phyloP scores from a whole-genome alignment of 306 rosid genomes.

The Cucumis sativus region DNA sequence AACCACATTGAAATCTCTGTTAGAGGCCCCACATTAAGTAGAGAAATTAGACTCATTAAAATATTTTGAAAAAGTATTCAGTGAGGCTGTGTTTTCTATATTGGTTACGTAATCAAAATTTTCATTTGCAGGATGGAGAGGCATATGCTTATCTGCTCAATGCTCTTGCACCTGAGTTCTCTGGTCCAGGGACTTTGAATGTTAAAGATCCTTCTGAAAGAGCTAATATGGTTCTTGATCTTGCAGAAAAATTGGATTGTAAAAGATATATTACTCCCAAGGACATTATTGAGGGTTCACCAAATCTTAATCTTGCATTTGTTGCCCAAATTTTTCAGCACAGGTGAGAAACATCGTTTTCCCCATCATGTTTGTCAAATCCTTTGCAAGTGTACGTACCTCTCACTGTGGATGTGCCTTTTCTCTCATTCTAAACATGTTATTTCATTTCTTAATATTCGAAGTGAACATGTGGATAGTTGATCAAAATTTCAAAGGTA shows the following conservation, averaged over 20 bases:
- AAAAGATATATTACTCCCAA: slow-evolving; percentile 84
- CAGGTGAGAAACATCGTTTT: slow-evolving; percentile 40
- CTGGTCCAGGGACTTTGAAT: slow-evolving; percentile 55
- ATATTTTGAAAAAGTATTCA: background rate
- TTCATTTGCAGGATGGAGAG: slow-evolving; percentile 73
- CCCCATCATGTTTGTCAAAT: background rate
- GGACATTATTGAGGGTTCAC: slow-evolving; percentile 92
- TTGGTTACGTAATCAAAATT: background rate
- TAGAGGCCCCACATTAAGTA: background rate
- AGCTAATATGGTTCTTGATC: slow-evolving; percentile 88
- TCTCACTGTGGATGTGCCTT: background rate
- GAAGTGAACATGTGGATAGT: background rate
- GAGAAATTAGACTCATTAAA: background rate
- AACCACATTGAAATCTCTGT: background rate
- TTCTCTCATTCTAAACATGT: background rate
- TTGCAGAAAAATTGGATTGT: slow-evolving; percentile 89
- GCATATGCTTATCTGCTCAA: slow-evolving; percentile 92
- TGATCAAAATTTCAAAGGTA: background rate
- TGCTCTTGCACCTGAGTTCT: slow-evolving; percentile 86
- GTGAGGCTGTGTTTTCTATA: background rate
- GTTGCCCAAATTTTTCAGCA: slow-evolving; percentile 98
- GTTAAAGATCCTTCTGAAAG: slow-evolving; percentile 66
- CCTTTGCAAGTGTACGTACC: background rate
- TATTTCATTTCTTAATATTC: background rate
- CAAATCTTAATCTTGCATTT: slow-evolving; percentile 98